Evolutionary conservation across 23 red algal species (phyloP), one percentile per base, ranked within the genome.

Genomic region (Gracilaria vermiculophylla): DNA sequence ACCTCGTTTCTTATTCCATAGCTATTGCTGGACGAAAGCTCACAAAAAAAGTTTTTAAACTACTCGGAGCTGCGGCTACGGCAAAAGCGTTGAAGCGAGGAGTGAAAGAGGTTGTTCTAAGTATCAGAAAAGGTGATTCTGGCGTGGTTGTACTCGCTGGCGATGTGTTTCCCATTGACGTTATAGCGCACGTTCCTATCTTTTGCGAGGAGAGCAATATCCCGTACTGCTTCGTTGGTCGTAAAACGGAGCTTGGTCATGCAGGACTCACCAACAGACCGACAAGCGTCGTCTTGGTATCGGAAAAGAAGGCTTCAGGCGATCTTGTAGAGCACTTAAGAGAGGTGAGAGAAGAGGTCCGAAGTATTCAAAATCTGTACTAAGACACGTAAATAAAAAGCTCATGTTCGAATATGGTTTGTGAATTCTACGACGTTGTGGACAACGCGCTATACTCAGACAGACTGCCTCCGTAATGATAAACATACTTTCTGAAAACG

Each of bases 121-220:
- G 61, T 15, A 78, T 99, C 13, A 90, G 97, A 15, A 93, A 94
- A 61, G 31, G 77, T n/a, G 84, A 93, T 31, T 89, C 81, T 31
- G 95, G 95, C 27, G 55, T 92, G 7, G 88, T 92, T 66, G 61
- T 99, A 20, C 64, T 99, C 53, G 97, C 92, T 39, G 97, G 87
- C 20, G 93, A 99, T 92, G 93, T 99, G 13, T 82, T 71, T 62
- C 97, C 97, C 20, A 69, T 95, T 28, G 97, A 99, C 25, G 97
- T 99, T 14, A 95, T 95, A 25, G 60, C 90, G 6, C 92, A 95
- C 58, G 45, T 99, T 24, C 97, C 97, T 42, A 48, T 99, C 7
- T 53, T 94, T 9, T 95, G 89, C 76, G 97, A 99, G 69, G 97
- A 99, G 17, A 87, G 89, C 25, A 77, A 82, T 69, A 87, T 99